phyloP scores from a whole-genome alignment of 2,329 filamentous ascomycete genomes.

The Penicillium fuscoglaucum region DNA sequence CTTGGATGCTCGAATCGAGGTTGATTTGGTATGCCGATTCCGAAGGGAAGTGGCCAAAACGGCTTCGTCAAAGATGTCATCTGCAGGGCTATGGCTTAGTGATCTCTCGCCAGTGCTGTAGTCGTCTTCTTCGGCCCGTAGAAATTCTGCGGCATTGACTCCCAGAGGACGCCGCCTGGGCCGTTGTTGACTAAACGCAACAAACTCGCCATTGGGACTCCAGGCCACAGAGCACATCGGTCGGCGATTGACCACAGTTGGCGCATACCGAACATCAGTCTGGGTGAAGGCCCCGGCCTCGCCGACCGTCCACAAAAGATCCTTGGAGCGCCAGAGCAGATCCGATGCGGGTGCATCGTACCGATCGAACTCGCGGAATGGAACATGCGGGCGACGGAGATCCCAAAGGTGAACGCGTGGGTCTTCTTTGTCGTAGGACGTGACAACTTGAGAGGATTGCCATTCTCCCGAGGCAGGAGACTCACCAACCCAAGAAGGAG shows the following conservation, averaged over 20 bases:
- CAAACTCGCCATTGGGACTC: conserved; percentile 58
- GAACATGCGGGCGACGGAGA: conserved; percentile 61
- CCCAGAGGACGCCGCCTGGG: conserved; percentile 45
- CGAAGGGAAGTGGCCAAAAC: conserved; percentile 53
- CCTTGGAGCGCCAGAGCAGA: conserved; percentile 64
- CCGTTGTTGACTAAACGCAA: conserved; percentile 56
- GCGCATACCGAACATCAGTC: conserved; percentile 60
- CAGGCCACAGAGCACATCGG: conserved; percentile 58
- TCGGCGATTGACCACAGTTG: conserved; percentile 59
- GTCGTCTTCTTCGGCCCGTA: conserved; percentile 44
- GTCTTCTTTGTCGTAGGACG: conserved; percentile 62
- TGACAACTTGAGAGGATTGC: conserved; percentile 63
- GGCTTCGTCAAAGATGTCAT: conserved; percentile 59
- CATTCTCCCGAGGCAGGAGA: conserved; percentile 53
- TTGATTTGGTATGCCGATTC: conserved; percentile 48
- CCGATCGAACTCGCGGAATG: conserved; percentile 60
- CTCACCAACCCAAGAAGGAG: conserved; percentile 57
- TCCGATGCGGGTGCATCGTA: conserved; percentile 59
- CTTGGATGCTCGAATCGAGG: conserved; percentile 51
- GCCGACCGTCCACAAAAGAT: conserved; percentile 65
- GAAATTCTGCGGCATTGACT: conserved; percentile 43
- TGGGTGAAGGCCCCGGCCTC: conserved; percentile 63
- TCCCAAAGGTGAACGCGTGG: conserved; percentile 65
- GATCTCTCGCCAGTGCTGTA: conserved; percentile 49
- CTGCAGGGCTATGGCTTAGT: conserved; percentile 54